Percentiles rank a stretch among this genome's conserved stretches.
phyloP scores from a whole-genome alignment of 257 asterid genomes.

The Fraxinus cuspidata region DNA sequence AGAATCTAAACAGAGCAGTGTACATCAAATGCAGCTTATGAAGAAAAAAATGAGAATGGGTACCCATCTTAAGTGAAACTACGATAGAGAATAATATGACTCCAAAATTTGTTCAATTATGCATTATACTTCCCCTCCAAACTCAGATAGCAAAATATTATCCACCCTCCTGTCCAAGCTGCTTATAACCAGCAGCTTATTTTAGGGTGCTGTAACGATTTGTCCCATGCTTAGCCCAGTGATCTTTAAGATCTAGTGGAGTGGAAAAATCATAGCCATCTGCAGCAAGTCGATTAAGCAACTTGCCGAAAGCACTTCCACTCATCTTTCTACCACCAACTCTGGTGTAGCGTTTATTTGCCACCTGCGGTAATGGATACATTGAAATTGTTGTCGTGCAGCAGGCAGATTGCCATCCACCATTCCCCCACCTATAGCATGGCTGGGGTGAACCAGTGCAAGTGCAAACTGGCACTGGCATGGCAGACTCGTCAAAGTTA shows the following conservation, averaged over 20 bases:
- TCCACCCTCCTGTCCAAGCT: slow-evolving; percentile 11
- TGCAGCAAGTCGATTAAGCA: slow-evolving; percentile 76
- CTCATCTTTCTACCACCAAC: slow-evolving; percentile 95
- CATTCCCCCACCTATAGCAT: slow-evolving; percentile 92
- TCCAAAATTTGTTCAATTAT: slow-evolving; percentile 28
- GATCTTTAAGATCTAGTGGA: slow-evolving; percentile 83
- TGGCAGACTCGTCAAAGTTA: slow-evolving; percentile 75
- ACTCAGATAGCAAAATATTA: neutral
- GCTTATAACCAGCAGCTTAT: slow-evolving; percentile 31
- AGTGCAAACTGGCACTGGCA: slow-evolving; percentile 90
- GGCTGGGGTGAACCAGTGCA: slow-evolving; percentile 95
- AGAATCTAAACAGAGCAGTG: slow-evolving; percentile 32
- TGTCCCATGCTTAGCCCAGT: slow-evolving; percentile 93
- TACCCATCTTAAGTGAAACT: slow-evolving; percentile 12
- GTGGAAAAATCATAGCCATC: slow-evolving; percentile 72
- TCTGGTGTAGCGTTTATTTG: slow-evolving; percentile 74
- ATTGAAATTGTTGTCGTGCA: slow-evolving; percentile 81
- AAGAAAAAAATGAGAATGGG: neutral
- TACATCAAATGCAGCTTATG: slow-evolving; percentile 30
- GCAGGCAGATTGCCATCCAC: slow-evolving; percentile 97
- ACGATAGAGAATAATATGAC: slow-evolving; percentile 21
- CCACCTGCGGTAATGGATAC: slow-evolving; percentile 87
- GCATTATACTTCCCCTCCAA: slow-evolving; percentile 18
- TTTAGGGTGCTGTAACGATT: slow-evolving; percentile 81
- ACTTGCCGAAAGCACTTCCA: slow-evolving; percentile 73